These are phyloP conservation scores for Ogataea allantospora DNA, from an alignment of 805 yeast genomes.

Conservation along the genomic window DNA sequence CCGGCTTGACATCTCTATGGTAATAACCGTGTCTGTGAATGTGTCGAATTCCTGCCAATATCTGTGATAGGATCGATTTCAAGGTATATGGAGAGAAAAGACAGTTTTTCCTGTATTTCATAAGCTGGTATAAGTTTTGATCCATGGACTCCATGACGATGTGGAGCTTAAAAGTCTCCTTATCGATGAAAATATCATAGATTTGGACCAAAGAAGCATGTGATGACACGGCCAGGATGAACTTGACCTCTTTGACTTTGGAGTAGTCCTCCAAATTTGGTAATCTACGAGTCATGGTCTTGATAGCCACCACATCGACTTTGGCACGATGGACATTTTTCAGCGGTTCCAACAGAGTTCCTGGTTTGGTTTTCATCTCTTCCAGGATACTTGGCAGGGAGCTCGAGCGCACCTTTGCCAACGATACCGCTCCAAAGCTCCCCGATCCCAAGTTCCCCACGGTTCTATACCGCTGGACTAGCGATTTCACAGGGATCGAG, in stretches of 20 bases:
- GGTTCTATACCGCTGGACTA: conserved; percentile 44
- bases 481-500: conserved; percentile 40
- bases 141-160: conserved; percentile 90
- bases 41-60: conserved; percentile 75
- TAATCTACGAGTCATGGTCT: conserved; percentile 64
- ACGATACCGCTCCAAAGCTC: conserved; percentile 68
- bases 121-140: conserved; percentile 75
- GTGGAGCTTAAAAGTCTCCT: conserved; percentile 55
- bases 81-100: conserved; percentile 58
- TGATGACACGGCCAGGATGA: conserved; percentile 64
- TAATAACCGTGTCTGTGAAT: conserved; percentile 68
- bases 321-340: conserved; percentile 18
- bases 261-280: conserved; percentile 53
- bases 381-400: conserved; percentile 13
- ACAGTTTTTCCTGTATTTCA: conserved; percentile 55
- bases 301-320: conserved; percentile 64
- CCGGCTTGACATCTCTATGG: conserved; percentile 94
- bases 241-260: conserved; percentile 63
- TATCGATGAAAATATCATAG: conserved; percentile 77
- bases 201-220: conserved; percentile 73
- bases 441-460: conserved; percentile 66
- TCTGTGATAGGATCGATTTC: conserved; percentile 66
- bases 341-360: conserved; percentile 53
- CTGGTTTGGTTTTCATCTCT: conserved; percentile 25
- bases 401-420: conserved; percentile 50